Evolutionary conservation across 768 basidiomycete genomes (phyloP).

Genomic region (Tulasnella sp.): DNA sequence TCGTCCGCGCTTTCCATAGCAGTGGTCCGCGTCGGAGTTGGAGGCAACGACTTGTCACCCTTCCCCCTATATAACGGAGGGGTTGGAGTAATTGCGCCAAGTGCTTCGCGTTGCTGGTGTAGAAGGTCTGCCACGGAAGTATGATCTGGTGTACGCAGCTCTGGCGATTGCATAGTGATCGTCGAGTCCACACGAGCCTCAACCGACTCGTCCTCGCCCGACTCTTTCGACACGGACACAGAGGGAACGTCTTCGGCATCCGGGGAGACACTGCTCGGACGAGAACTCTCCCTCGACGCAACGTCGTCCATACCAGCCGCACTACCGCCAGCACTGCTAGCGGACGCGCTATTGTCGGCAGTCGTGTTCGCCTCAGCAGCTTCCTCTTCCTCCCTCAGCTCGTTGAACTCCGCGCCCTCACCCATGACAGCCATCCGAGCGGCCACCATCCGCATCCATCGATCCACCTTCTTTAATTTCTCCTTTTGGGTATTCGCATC

Average conservation of each 20-base stretch:
- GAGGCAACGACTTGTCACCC: not conserved
- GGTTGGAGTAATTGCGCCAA: constrained; percentile 9
- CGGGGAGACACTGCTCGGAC: not conserved
- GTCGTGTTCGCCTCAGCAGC: not conserved
- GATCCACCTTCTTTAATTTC: constrained; percentile 65
- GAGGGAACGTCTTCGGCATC: not conserved
- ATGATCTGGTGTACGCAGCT: not conserved
- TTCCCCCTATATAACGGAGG: not conserved
- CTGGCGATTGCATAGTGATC: not conserved
- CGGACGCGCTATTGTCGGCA: not conserved
- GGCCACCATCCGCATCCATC: constrained; percentile 65
- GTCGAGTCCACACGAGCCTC: not conserved
- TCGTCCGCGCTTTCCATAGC: not conserved
- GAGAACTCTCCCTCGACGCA: not conserved
- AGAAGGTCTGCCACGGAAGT: not conserved
- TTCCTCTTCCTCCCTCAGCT: constrained; percentile 15
- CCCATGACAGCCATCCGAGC: constrained; percentile 30
- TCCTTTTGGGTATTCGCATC: constrained; percentile 58
- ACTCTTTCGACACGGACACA: not conserved
- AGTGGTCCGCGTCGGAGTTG: not conserved
- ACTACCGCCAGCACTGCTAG: not conserved
- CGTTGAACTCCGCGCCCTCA: not conserved
- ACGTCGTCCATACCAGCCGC: not conserved
- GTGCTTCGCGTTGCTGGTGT: constrained; percentile 7
- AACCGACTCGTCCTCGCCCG: not conserved